Evolutionary conservation across 257 asterid genomes (phyloP).

Genomic region (Handroanthus guayacan): DNA sequence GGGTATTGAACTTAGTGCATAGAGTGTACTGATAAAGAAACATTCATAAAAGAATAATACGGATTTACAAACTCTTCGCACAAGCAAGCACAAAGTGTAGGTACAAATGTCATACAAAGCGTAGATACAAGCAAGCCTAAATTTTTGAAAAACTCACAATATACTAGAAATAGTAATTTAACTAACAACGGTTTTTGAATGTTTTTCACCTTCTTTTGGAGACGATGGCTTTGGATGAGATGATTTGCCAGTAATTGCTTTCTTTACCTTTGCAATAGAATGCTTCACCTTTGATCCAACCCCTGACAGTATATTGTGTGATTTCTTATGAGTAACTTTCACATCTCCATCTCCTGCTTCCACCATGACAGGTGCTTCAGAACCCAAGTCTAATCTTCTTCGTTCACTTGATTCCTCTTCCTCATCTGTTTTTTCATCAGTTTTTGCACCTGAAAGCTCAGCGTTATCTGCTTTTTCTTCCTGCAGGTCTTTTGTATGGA

Average conservation of each 20-base stretch:
- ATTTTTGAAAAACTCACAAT: slow-evolving; percentile 3
- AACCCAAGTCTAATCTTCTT: slow-evolving; percentile 40
- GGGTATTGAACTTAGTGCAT: too few species aligned
- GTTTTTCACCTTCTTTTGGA: slow-evolving; percentile 48
- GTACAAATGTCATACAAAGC: background rate
- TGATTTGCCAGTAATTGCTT: slow-evolving; percentile 80
- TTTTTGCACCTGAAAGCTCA: slow-evolving; percentile 44
- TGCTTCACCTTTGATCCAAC: slow-evolving; percentile 93
- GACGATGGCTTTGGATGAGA: slow-evolving; percentile 64
- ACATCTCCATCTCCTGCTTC: slow-evolving; percentile 61
- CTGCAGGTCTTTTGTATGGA: slow-evolving; percentile 39
- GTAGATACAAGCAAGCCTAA: slow-evolving; percentile 25
- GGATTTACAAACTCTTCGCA: slow-evolving; percentile 26
- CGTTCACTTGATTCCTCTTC: slow-evolving; percentile 54
- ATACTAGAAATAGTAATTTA: slow-evolving; percentile 28
- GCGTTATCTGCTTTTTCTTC: slow-evolving; percentile 38
- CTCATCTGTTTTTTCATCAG: slow-evolving; percentile 49
- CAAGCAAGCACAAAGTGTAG: slow-evolving; percentile 18
- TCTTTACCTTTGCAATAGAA: slow-evolving; percentile 89
- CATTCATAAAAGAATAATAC: slow-evolving; percentile 13
- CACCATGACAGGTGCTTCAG: slow-evolving; percentile 66
- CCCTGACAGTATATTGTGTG: slow-evolving; percentile 79
- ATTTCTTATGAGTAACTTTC: slow-evolving; percentile 69
- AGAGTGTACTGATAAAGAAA: too few species aligned
- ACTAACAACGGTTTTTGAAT: background rate